phyloP scores from a whole-genome alignment of 805 yeast species.

The Zygosaccharomyces siamensis region DNA sequence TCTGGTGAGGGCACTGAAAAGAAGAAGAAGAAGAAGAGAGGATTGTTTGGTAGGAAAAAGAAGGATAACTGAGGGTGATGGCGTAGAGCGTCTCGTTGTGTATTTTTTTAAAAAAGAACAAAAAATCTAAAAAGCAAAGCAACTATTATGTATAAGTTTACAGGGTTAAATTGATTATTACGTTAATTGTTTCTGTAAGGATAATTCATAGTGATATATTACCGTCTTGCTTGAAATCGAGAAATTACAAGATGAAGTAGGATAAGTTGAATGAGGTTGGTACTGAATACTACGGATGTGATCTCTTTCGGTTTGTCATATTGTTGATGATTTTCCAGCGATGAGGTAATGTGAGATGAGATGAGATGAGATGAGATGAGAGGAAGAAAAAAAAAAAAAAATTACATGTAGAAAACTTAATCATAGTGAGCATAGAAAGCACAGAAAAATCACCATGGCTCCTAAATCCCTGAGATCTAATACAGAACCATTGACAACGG shows the following conservation, averaged over 20 bases:
- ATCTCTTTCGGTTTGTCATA: background rate
- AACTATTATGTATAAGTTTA: background rate
- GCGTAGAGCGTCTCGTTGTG: conserved; percentile 2
- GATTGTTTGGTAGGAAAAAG: conserved; percentile 73
- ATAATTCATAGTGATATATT: background rate
- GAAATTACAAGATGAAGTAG: no score
- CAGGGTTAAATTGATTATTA: background rate
- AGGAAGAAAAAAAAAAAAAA: conserved; percentile 3
- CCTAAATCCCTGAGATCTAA: conserved; percentile 14
- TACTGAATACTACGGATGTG: background rate
- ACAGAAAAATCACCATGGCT: background rate
- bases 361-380: background rate
- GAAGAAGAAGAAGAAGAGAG: conserved; percentile 75
- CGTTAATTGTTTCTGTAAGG: background rate
- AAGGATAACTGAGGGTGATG: conserved; percentile 19
- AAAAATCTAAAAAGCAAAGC: background rate
- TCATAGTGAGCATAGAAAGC: background rate
- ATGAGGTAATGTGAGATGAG: conserved; percentile 18
- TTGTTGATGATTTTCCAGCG: conserved; percentile 23
- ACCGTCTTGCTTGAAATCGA: background rate
- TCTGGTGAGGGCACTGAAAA: conserved; percentile 30
- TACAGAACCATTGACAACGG: conserved; percentile 35
- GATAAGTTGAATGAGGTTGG: no score
- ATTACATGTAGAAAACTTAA: background rate
- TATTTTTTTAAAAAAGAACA: background rate